Percentiles rank a stretch among this genome's conserved stretches.
These are phyloP conservation scores for Alloteropsis angusta DNA, from an alignment of 202 grass and related monocot species.

Conservation along the genomic window DNA sequence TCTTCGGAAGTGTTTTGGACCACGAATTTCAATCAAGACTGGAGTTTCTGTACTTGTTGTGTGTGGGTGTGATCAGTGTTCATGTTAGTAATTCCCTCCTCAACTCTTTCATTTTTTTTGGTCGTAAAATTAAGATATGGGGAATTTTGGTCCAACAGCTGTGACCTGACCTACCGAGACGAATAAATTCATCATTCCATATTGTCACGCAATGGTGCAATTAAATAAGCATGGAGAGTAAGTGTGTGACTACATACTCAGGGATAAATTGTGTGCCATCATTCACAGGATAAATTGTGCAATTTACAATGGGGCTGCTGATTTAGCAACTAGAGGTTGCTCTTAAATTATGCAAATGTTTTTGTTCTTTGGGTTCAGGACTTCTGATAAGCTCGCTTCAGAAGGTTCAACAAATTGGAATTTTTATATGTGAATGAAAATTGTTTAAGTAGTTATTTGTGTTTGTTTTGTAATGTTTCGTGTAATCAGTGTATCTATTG, in stretches of 20 bases:
- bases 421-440: neutral
- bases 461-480: neutral
- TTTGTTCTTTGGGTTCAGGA: neutral
- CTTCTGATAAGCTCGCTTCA: neutral
- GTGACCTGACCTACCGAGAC: neutral
- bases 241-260: neutral
- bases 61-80: neutral
- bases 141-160: neutral
- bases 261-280: no score
- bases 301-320: no score
- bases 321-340: no score
- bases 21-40: neutral
- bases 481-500: neutral
- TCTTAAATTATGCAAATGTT: neutral
- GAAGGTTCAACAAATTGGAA: neutral
- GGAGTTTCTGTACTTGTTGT: neutral
- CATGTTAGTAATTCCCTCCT: neutral
- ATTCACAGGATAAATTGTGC: no score
- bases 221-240: neutral
- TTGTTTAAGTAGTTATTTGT: neutral
- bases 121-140: neutral
- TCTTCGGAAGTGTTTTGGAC: neutral
- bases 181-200: neutral
- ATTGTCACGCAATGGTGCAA: neutral
- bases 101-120: neutral